Conservation (phyloP, 768 basidiomycete genomes). For the Termitomyces sp. region DNA sequence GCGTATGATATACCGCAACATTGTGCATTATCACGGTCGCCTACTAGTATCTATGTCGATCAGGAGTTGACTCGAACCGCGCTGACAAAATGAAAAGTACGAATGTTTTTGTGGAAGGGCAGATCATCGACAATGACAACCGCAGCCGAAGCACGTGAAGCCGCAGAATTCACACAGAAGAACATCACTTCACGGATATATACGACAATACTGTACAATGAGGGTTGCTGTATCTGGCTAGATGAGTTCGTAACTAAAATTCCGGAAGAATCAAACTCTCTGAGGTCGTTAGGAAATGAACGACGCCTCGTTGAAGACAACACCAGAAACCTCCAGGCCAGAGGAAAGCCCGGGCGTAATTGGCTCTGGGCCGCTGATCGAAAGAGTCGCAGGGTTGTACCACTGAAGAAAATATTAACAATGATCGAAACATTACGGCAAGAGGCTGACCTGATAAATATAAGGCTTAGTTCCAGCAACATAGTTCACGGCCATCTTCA, state of each 20-base stretch:
- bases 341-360: constrained; percentile 32
- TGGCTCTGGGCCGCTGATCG: constrained; percentile 37
- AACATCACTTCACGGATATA: neutral
- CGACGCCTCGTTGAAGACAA: constrained; percentile 83
- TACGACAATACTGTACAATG: neutral
- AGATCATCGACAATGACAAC: neutral
- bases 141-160: constrained; percentile 1
- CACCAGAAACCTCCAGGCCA: constrained; percentile 54
- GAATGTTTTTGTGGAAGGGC: neutral
- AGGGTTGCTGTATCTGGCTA: constrained; percentile 29
- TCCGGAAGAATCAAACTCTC: neutral
- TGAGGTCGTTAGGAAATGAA: constrained; percentile 53
- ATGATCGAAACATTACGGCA: neutral
- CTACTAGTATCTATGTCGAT: neutral
- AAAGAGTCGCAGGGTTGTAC: constrained; percentile 39
- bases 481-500: constrained; percentile 91
- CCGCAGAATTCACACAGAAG: neutral
- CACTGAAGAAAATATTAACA: constrained; percentile 28
- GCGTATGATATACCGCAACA: constrained; percentile 43
- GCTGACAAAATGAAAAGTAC: neutral
- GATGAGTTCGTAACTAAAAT: neutral
- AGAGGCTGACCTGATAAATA: constrained; percentile 49
- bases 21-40: constrained; percentile 35
- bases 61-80: neutral
- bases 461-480: constrained; percentile 91